phyloP scores from a whole-genome alignment of 805 yeast species.

The Clavispora santaluciae region DNA sequence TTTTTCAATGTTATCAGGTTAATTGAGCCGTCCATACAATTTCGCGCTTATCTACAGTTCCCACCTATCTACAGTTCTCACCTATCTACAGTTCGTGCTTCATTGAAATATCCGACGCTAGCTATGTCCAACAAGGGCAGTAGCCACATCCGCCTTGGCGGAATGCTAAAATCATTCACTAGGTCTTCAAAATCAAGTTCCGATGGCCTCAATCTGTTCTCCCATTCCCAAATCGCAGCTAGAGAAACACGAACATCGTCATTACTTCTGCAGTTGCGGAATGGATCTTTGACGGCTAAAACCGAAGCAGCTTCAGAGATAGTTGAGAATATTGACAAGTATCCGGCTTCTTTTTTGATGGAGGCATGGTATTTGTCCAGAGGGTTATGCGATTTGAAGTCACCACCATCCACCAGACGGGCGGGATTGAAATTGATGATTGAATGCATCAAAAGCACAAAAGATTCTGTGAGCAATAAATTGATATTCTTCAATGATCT shows the following conservation, averaged over 20 bases:
- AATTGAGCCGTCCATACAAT: too few species aligned
- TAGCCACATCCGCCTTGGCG: conserved; percentile 23
- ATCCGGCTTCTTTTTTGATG: conserved; percentile 54
- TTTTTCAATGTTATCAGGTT: too few species aligned
- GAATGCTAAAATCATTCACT: conserved; percentile 36
- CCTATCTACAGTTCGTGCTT: conserved; percentile 2
- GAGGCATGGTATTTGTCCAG: conserved; percentile 73
- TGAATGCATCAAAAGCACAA: conserved; percentile 53
- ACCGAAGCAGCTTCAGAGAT: conserved; percentile 50
- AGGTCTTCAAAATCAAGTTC: conserved; percentile 29
- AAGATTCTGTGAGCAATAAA: conserved; percentile 42
- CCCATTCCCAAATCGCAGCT: conserved; percentile 42
- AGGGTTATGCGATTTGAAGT: conserved; percentile 41
- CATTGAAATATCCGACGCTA: conserved; percentile 3
- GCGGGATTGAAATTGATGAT: conserved; percentile 50
- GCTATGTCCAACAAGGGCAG: conserved; percentile 22
- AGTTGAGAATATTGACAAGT: conserved; percentile 45
- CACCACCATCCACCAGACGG: conserved; percentile 26
- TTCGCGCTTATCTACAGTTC: too few species aligned
- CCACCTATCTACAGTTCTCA: too few species aligned
- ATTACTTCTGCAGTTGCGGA: conserved; percentile 34
- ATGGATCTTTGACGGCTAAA: conserved; percentile 33
- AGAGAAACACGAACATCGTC: conserved; percentile 38
- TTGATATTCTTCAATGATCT: conserved; percentile 60
- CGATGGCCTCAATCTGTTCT: conserved; percentile 17